Percentiles rank a stretch among this genome's conserved stretches.
phyloP scores from a whole-genome alignment of 2,329 filamentous ascomycete genomes.

The Alternaria sp. region DNA sequence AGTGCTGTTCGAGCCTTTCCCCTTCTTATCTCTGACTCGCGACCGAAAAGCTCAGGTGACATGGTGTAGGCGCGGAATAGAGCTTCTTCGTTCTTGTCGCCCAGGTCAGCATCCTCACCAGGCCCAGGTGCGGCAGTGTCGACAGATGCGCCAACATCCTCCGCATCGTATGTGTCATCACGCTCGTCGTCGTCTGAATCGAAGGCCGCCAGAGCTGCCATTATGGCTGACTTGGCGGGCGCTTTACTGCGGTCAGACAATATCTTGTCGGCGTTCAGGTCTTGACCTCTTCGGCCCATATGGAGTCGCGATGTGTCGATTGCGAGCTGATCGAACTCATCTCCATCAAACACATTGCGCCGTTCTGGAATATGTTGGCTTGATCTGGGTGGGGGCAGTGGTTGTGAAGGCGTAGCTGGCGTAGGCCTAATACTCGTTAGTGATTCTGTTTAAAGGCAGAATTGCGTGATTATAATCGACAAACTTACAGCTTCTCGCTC shows the following conservation, averaged over 20 bases:
- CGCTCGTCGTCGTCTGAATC: constrained; percentile 95
- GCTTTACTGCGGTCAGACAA: constrained; percentile 71
- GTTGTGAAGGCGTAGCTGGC: constrained; percentile 23
- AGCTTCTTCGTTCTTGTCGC: constrained; percentile 70
- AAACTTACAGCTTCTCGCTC: constrained; percentile 66
- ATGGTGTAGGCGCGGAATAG: constrained; percentile 78
- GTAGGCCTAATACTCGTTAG: constrained; percentile 34
- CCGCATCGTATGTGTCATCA: constrained; percentile 95
- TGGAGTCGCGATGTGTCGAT: constrained; percentile 75
- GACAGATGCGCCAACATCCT: constrained; percentile 89
- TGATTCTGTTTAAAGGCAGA: background rate
- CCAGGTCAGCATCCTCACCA: constrained; percentile 65
- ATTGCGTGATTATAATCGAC: background rate
- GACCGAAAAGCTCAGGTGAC: constrained; percentile 71
- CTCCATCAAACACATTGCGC: constrained; percentile 78
- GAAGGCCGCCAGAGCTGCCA: constrained; percentile 87
- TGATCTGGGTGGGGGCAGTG: constrained; percentile 64
- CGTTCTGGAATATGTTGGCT: constrained; percentile 67
- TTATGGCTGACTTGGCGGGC: constrained; percentile 83
- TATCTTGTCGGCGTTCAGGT: constrained; percentile 75
- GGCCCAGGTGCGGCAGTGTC: constrained; percentile 65
- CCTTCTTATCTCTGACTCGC: constrained; percentile 75
- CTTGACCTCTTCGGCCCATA: constrained; percentile 75
- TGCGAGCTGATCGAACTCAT: constrained; percentile 76
- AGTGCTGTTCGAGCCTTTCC: constrained; percentile 69